phyloP scores from a whole-genome alignment of 2,329 filamentous ascomycete genomes.

The Byssothecium circinans region DNA sequence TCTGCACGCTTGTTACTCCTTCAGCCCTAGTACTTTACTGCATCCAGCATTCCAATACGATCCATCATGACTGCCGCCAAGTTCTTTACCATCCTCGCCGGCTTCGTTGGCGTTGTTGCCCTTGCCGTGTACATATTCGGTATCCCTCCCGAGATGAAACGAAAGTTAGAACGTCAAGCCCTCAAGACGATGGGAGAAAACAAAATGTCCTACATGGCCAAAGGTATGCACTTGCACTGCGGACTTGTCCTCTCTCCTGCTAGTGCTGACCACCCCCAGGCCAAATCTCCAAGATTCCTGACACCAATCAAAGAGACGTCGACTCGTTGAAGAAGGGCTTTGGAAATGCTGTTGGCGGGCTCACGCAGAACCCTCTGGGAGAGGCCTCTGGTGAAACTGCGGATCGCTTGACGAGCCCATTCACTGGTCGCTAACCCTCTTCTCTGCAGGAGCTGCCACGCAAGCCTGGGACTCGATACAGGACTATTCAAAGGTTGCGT shows the following conservation, averaged over 20 bases:
- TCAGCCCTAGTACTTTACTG: neutral
- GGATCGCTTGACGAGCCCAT: constrained; percentile 37
- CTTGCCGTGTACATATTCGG: constrained; percentile 52
- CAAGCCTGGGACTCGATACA: constrained; percentile 26
- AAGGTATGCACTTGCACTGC: constrained; percentile 28
- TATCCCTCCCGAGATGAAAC: constrained; percentile 51
- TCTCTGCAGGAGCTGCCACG: constrained; percentile 24
- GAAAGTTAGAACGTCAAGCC: constrained; percentile 50
- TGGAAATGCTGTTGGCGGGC: constrained; percentile 39
- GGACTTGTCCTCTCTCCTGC: neutral
- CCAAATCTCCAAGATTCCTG: constrained; percentile 43
- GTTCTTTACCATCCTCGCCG: constrained; percentile 36
- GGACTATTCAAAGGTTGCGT: constrained; percentile 19
- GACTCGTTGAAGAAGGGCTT: constrained; percentile 42
- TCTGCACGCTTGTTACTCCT: neutral
- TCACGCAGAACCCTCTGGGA: constrained; percentile 40
- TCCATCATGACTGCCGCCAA: constrained; percentile 29
- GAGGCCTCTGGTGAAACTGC: constrained; percentile 41
- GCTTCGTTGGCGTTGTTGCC: constrained; percentile 40
- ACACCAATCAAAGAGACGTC: constrained; percentile 42
- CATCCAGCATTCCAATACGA: neutral
- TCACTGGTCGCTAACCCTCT: constrained; percentile 42
- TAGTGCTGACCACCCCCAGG: constrained; percentile 26
- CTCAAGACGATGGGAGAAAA: constrained; percentile 57
- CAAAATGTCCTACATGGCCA: constrained; percentile 48